Conservation (phyloP, 345 rosid genomes). For the Laguncularia racemosa region DNA sequence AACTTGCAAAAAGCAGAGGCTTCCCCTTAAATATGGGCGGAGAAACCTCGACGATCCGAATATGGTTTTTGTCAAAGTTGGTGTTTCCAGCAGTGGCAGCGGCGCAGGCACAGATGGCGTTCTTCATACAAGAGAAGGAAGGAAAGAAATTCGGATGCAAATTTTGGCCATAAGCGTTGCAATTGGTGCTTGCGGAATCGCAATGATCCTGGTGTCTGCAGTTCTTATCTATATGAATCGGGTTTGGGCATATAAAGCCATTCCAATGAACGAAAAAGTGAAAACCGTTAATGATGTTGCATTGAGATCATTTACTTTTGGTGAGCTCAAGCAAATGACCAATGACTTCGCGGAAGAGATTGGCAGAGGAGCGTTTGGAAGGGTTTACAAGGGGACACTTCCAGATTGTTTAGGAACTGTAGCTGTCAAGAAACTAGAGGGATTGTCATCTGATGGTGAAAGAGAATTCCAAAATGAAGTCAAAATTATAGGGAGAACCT, state of each 20-base stretch:
- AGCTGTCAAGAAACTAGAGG: conserved; percentile 1
- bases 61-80: too few species aligned
- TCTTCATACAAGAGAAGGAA: not conserved
- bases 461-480: conserved; percentile 15
- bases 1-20: too few species aligned
- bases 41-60: too few species aligned
- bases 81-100: too few species aligned
- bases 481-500: conserved; percentile 11
- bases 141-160: not conserved
- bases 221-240: not conserved
- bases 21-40: not conserved
- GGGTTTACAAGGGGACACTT: not conserved
- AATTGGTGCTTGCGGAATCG: not conserved
- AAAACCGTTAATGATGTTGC: conserved; percentile 1
- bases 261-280: not conserved
- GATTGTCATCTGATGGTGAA: conserved; percentile 5
- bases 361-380: conserved; percentile 15
- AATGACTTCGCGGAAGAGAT: conserved; percentile 14
- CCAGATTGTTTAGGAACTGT: not conserved
- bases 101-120: not conserved
- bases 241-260: conserved; percentile 1
- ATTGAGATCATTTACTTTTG: conserved; percentile 3
- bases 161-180: not conserved
- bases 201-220: not conserved
- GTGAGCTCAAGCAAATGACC: conserved; percentile 3